Percentiles rank a stretch among this genome's conserved stretches.
Evolutionary conservation across 1,284 basidiomycete genomes (phyloP).

Genomic region (Heterobasidion irregulare): DNA sequence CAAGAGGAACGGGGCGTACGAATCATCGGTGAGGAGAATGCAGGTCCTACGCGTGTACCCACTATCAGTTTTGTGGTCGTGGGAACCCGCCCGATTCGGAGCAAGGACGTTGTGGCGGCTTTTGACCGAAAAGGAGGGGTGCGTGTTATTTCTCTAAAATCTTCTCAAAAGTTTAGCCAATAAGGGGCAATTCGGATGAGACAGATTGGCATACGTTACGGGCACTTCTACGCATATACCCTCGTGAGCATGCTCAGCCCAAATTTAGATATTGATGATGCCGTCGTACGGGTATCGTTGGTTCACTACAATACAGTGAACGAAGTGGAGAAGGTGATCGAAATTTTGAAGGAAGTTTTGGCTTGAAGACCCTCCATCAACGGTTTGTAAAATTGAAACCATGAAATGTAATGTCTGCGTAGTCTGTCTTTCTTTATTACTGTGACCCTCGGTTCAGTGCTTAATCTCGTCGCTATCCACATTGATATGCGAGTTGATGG

Average conservation of each 20-base stretch:
- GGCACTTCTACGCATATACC: constrained; percentile 74
- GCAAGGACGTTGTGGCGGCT: constrained; percentile 53
- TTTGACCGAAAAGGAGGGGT: constrained; percentile 58
- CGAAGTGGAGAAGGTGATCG: constrained; percentile 54
- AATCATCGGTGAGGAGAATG: constrained; percentile 53
- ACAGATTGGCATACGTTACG: constrained; percentile 70
- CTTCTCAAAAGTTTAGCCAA: background rate
- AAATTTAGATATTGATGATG: constrained; percentile 52
- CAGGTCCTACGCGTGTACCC: constrained; percentile 43
- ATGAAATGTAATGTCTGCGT: too few species aligned
- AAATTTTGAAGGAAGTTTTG: constrained; percentile 40
- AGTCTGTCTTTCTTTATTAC: too few species aligned
- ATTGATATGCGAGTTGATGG: too few species aligned
- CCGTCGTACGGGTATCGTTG: constrained; percentile 68
- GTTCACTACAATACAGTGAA: constrained; percentile 75
- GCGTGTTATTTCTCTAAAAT: constrained; percentile 20
- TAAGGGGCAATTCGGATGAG: too few species aligned
- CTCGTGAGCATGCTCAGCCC: constrained; percentile 46
- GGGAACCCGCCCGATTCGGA: constrained; percentile 42
- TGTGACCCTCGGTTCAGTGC: too few species aligned
- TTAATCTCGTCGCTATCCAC: too few species aligned
- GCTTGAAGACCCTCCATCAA: constrained; percentile 3
- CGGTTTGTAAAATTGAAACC: background rate
- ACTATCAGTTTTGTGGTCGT: constrained; percentile 68
- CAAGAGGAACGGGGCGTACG: constrained; percentile 48